Conservation (phyloP, 371 early-diverging fungal species). For the Mucor racemosus region DNA sequence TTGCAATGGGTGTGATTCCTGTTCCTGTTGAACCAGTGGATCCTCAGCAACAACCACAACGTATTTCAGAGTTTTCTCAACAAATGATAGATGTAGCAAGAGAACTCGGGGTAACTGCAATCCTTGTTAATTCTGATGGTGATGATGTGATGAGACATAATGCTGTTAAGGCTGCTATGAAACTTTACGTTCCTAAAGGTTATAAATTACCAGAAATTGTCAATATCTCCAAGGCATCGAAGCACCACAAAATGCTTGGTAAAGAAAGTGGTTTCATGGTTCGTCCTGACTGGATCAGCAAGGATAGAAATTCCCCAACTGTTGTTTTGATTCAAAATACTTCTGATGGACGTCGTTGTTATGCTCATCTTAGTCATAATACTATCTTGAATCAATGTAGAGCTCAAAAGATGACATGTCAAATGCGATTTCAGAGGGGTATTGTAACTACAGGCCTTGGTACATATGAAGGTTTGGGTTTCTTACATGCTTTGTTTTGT, state of each 20-base stretch:
- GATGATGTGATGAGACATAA: slow-evolving; percentile 71
- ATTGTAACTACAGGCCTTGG: slow-evolving; percentile 70
- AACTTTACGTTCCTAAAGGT: slow-evolving; percentile 25
- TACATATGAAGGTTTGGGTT: slow-evolving; percentile 73
- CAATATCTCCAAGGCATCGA: slow-evolving; percentile 65
- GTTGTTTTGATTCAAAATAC: slow-evolving; percentile 59
- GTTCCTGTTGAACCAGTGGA: slow-evolving; percentile 78
- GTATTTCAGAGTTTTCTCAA: slow-evolving; percentile 73
- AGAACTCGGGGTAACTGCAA: slow-evolving; percentile 59
- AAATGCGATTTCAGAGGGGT: slow-evolving; percentile 67
- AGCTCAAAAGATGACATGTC: slow-evolving; percentile 80
- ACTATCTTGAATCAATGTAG: slow-evolving; percentile 77
- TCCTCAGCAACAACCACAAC: slow-evolving; percentile 39
- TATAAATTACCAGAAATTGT: slow-evolving; percentile 51
- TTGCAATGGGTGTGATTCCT: slow-evolving; percentile 76
- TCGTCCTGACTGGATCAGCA: slow-evolving; percentile 49
- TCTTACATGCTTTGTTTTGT: slow-evolving; percentile 73
- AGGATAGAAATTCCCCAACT: slow-evolving; percentile 39
- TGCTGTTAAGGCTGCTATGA: slow-evolving; percentile 44
- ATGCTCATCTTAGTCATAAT: slow-evolving; percentile 66
- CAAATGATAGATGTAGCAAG: slow-evolving; percentile 61
- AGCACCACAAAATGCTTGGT: slow-evolving; percentile 56
- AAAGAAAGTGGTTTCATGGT: slow-evolving; percentile 60
- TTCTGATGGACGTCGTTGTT: slow-evolving; percentile 62
- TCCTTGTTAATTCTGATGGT: slow-evolving; percentile 67